These are phyloP conservation scores for Starmerella stigmatis DNA, from an alignment of 805 yeast species.

Conservation along the genomic window DNA sequence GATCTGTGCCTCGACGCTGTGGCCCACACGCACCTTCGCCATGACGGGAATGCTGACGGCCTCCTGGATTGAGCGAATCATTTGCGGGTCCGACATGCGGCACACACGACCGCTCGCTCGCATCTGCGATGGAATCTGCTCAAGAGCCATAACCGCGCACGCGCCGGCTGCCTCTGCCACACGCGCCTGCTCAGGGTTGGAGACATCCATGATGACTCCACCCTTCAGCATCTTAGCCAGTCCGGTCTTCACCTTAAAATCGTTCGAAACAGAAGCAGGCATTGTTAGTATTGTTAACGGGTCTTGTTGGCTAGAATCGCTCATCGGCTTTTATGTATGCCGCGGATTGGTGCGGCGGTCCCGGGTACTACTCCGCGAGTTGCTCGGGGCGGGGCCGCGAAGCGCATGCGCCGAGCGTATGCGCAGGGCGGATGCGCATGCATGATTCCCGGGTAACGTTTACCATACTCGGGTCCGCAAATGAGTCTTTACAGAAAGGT, in stretches of 20 bases:
- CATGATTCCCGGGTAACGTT: too few species aligned
- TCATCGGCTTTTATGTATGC: too few species aligned
- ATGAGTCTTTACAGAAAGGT: too few species aligned
- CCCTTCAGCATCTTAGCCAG: slow-evolving; percentile 78
- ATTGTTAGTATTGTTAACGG: neutral
- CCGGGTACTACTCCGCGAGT: too few species aligned
- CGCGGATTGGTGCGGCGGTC: too few species aligned
- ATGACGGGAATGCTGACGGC: slow-evolving; percentile 49
- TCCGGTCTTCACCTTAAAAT: slow-evolving; percentile 54
- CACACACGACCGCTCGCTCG: slow-evolving; percentile 73
- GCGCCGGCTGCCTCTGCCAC: slow-evolving; percentile 81
- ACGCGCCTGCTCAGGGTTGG: slow-evolving; percentile 66
- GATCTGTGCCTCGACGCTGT: slow-evolving; percentile 69
- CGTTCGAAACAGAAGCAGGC: slow-evolving; percentile 1
- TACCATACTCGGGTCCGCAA: too few species aligned
- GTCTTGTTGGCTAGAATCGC: too few species aligned
- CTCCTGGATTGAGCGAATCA: slow-evolving; percentile 64
- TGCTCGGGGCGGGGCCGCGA: too few species aligned
- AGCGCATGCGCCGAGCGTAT: too few species aligned
- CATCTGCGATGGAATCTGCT: slow-evolving; percentile 77
- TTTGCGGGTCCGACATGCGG: slow-evolving; percentile 74
- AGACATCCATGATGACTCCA: slow-evolving; percentile 46
- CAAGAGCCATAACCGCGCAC: slow-evolving; percentile 82
- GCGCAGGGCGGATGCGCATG: too few species aligned
- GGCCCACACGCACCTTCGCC: slow-evolving; percentile 83